Conservation (phyloP, 495 filamentous ascomycete genomes). For the Lasiosphaeria hispida region DNA sequence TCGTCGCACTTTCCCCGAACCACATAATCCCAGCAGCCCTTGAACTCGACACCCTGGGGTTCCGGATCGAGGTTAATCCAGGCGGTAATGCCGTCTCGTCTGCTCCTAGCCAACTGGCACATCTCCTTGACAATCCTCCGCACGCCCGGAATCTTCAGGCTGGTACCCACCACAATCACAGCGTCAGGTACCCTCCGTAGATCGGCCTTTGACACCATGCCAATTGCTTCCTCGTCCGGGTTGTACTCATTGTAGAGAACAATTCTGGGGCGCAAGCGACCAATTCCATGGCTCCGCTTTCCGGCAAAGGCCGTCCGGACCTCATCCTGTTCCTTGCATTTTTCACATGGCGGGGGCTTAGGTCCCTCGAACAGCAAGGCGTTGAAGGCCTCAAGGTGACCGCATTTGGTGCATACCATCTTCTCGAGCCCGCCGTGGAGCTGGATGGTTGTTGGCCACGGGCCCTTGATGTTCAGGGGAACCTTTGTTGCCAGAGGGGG, state of each 20-base stretch:
- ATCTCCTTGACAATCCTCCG: slow-evolving; percentile 85
- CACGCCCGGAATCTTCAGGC: slow-evolving; percentile 89
- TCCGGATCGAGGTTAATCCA: slow-evolving; percentile 91
- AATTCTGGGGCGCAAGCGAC: slow-evolving; percentile 85
- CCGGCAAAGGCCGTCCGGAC: slow-evolving; percentile 74
- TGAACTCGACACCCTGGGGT: slow-evolving; percentile 78
- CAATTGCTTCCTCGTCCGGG: slow-evolving; percentile 93
- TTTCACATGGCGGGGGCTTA: slow-evolving; percentile 74
- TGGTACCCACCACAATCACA: slow-evolving; percentile 91
- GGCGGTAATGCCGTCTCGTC: slow-evolving; percentile 84
- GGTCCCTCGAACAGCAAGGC: slow-evolving; percentile 79
- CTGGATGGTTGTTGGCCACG: slow-evolving; percentile 91
- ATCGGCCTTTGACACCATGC: slow-evolving; percentile 80
- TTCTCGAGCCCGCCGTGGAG: slow-evolving; percentile 91
- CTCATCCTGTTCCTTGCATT: slow-evolving; percentile 71
- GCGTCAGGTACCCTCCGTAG: slow-evolving; percentile 83
- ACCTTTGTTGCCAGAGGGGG: slow-evolving; percentile 73
- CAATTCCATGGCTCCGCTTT: slow-evolving; percentile 91
- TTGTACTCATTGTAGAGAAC: slow-evolving; percentile 97
- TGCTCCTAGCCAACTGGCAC: slow-evolving; percentile 73
- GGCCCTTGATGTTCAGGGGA: slow-evolving; percentile 68
- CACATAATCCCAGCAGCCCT: slow-evolving; percentile 88
- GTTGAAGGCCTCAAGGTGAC: slow-evolving; percentile 71
- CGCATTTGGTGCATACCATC: slow-evolving; percentile 95
- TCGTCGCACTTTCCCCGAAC: slow-evolving; percentile 85